Evolutionary conservation across 2,329 filamentous ascomycete species (phyloP).

Genomic region (Cladosporium halotolerans): DNA sequence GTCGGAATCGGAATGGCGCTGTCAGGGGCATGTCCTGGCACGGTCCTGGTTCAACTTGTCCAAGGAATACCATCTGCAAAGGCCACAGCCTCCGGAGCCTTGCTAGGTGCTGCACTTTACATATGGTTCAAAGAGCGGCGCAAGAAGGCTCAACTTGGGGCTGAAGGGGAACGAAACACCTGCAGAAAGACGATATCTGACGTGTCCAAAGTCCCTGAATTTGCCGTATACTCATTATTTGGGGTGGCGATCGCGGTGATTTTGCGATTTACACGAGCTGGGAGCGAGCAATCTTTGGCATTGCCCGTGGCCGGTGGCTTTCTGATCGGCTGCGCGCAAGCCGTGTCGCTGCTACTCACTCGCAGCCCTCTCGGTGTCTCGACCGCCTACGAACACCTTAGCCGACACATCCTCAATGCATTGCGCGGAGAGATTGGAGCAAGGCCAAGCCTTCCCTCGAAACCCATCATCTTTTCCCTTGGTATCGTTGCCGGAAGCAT

Average conservation of each 20-base stretch:
- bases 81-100: constrained; percentile 38
- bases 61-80: constrained; percentile 44
- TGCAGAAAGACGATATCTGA: constrained; percentile 6
- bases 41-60: constrained; percentile 56
- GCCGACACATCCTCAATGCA: constrained; percentile 12
- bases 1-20: constrained; percentile 62
- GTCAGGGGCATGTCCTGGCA: constrained; percentile 60
- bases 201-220: neutral
- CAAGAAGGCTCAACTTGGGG: neutral
- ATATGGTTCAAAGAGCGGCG: neutral
- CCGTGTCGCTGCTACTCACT: constrained; percentile 49
- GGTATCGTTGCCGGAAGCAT: neutral
- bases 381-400: constrained; percentile 13
- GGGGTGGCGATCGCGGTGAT: neutral
- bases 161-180: neutral
- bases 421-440: constrained; percentile 11
- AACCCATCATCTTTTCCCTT: neutral
- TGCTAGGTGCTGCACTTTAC: constrained; percentile 42
- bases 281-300: neutral
- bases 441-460: neutral
- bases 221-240: neutral
- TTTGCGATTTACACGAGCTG: neutral
- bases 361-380: constrained; percentile 55
- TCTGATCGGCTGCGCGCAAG: constrained; percentile 53
- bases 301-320: constrained; percentile 45